Conservation (phyloP, 2,329 filamentous ascomycete genomes). For the Aspergillus sp. region DNA sequence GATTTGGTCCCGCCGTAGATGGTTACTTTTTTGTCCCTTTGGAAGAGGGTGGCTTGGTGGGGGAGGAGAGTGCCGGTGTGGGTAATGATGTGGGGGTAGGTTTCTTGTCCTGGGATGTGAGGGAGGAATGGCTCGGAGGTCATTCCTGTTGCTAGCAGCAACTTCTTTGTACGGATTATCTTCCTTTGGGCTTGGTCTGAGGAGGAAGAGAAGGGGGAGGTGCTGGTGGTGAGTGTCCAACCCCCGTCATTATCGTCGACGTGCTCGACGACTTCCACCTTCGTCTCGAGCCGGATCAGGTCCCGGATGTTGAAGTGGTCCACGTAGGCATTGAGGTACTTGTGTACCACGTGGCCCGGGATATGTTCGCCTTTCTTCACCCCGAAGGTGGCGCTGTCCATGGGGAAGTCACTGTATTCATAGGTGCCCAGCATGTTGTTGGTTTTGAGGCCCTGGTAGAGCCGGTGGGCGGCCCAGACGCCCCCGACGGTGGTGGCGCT, state of each 20-base stretch:
- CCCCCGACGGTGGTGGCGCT: conserved; percentile 62
- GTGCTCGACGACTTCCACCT: conserved; percentile 53
- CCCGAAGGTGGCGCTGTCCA: conserved; percentile 57
- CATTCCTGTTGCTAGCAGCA: conserved; percentile 64
- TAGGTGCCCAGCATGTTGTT: conserved; percentile 75
- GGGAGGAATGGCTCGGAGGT: conserved; percentile 61
- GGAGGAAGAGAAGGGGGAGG: conserved; percentile 16
- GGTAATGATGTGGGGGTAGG: conserved; percentile 57
- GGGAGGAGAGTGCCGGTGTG: conserved; percentile 58
- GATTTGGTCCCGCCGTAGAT: conserved; percentile 65
- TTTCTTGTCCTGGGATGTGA: conserved; percentile 50
- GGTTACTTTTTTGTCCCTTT: conserved; percentile 35
- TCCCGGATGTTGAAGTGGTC: conserved; percentile 54
- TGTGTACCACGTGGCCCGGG: conserved; percentile 56
- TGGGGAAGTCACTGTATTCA: conserved; percentile 73
- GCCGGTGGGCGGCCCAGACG: conserved; percentile 66
- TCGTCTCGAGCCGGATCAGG: conserved; percentile 53
- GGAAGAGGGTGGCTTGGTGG: conserved; percentile 31
- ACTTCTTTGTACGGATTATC: conserved; percentile 43
- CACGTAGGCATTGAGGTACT: conserved; percentile 60
- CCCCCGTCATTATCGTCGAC: conserved; percentile 40
- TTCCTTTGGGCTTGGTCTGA: not conserved
- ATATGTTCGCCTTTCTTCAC: conserved; percentile 58
- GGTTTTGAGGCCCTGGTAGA: conserved; percentile 68
- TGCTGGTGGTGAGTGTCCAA: conserved; percentile 27